Conservation (phyloP, 2,329 filamentous ascomycete genomes). For the Penicillium frequentans region DNA sequence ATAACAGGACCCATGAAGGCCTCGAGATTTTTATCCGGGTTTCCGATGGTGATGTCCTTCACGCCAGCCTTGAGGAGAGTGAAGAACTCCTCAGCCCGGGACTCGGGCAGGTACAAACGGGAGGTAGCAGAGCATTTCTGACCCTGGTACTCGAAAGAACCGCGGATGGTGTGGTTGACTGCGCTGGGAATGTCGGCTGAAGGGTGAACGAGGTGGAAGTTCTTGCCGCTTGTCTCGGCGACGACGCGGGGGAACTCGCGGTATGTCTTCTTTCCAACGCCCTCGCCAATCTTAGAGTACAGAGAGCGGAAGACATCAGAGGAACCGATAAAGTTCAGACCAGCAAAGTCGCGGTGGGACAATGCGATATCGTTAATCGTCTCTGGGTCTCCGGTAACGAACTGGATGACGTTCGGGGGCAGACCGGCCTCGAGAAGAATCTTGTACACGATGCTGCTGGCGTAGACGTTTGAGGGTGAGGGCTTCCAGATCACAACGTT, state of each 20-base stretch:
- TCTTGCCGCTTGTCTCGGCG: constrained; percentile 87
- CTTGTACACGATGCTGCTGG: constrained; percentile 84
- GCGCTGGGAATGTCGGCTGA: constrained; percentile 75
- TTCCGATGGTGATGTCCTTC: constrained; percentile 66
- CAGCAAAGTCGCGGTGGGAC: constrained; percentile 74
- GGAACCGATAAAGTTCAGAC: constrained; percentile 87
- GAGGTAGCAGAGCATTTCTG: constrained; percentile 87
- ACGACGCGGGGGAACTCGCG: constrained; percentile 80
- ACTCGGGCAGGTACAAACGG: constrained; percentile 72
- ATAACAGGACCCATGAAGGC: constrained; percentile 85
- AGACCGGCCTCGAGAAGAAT: constrained; percentile 91
- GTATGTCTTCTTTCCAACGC: constrained; percentile 76
- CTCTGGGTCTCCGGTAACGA: constrained; percentile 82
- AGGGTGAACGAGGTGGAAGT: constrained; percentile 79
- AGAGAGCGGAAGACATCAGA: constrained; percentile 85
- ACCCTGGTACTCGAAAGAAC: constrained; percentile 84
- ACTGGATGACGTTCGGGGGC: constrained; percentile 85
- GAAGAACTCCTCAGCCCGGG: constrained; percentile 70
- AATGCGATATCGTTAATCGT: constrained; percentile 77
- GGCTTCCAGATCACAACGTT: constrained; percentile 98
- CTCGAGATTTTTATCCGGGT: constrained; percentile 34
- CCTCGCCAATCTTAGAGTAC: constrained; percentile 79
- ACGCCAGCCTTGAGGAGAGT: constrained; percentile 64
- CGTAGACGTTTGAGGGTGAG: constrained; percentile 78
- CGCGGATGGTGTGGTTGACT: constrained; percentile 75